A percentile compares a stretch with the other conserved stretches of the same genome.
Conservation (phyloP, 148 eudicot species). For the Pouteria glomerata region DNA sequence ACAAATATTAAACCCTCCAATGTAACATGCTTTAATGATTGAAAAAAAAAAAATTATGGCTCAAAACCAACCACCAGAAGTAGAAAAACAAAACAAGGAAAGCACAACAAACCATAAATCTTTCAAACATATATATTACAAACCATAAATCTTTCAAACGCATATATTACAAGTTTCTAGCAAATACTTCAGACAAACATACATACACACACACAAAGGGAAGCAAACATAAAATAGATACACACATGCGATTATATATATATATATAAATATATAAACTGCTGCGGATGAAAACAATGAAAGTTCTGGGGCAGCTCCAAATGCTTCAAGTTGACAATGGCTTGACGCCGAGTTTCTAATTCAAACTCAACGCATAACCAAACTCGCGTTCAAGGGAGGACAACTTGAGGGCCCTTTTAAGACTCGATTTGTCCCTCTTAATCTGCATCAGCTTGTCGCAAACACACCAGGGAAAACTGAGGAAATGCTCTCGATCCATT, state of each 20-base stretch:
- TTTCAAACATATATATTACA: no score
- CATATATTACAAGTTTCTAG: no score
- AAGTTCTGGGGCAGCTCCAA: neutral
- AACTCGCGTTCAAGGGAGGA: constrained; percentile 4
- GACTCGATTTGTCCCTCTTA: constrained; percentile 19
- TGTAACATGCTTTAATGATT: no score
- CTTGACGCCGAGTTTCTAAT: neutral
- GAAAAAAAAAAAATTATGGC: no score
- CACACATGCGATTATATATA: neutral
- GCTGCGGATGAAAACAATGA: neutral
- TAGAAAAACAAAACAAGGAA: no score
- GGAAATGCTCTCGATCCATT: constrained; percentile 27
- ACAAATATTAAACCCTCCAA: no score
- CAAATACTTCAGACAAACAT: neutral
- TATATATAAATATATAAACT: no score
- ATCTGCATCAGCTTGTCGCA: constrained; percentile 31
- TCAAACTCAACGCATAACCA: neutral
- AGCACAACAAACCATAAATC: no score
- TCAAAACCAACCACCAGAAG: no score
- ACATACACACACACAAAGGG: neutral
- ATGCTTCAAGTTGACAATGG: neutral
- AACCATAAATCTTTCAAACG: no score
- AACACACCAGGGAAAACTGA: constrained; percentile 48
- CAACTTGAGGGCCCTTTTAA: neutral
- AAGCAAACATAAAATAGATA: neutral